These are phyloP conservation scores for Lactifluus echinatus DNA, from an alignment of 768 basidiomycete species.

Conservation along the genomic window DNA sequence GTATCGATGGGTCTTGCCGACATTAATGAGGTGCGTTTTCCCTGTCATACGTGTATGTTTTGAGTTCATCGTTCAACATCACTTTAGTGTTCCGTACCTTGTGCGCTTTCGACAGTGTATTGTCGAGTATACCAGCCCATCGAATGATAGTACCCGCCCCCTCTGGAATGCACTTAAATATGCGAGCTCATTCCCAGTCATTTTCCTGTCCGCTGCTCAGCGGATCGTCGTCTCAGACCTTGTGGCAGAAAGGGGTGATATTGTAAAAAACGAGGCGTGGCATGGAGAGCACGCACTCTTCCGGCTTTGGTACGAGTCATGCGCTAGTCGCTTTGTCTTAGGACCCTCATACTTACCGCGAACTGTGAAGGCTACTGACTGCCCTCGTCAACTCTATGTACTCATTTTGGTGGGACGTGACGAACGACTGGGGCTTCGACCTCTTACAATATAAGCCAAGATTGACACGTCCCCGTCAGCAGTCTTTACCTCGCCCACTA, in stretches of 20 bases:
- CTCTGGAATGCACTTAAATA: slow-evolving; percentile 94
- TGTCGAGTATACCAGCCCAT: slow-evolving; percentile 62
- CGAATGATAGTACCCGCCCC: slow-evolving; percentile 60
- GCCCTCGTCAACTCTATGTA: slow-evolving; percentile 86
- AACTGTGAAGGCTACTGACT: slow-evolving; percentile 57
- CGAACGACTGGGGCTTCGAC: slow-evolving; percentile 93
- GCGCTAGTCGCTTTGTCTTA: background rate
- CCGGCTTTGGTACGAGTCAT: slow-evolving; percentile 57
- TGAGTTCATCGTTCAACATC: background rate
- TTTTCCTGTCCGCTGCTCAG: slow-evolving; percentile 88
- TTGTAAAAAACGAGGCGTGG: slow-evolving; percentile 44
- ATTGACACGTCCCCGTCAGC: slow-evolving; percentile 21
- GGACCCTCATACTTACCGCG: background rate
- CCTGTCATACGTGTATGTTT: background rate
- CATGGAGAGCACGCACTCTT: slow-evolving; percentile 73
- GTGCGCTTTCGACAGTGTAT: slow-evolving; percentile 93
- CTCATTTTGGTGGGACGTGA: slow-evolving; percentile 99
- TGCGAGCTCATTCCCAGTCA: slow-evolving; percentile 93
- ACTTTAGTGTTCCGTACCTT: slow-evolving; percentile 74
- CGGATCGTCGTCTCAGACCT: slow-evolving; percentile 58
- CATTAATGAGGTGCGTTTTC: slow-evolving; percentile 70
- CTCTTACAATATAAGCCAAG: slow-evolving; percentile 39
- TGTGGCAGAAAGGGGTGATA: slow-evolving; percentile 38
- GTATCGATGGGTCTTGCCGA: slow-evolving; percentile 68
- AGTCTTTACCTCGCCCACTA: slow-evolving; percentile 34